Evolutionary conservation across 2,329 filamentous ascomycete species (phyloP), one percentile per base, ranked within the genome.

Genomic region (Trematosphaeria pertusa): DNA sequence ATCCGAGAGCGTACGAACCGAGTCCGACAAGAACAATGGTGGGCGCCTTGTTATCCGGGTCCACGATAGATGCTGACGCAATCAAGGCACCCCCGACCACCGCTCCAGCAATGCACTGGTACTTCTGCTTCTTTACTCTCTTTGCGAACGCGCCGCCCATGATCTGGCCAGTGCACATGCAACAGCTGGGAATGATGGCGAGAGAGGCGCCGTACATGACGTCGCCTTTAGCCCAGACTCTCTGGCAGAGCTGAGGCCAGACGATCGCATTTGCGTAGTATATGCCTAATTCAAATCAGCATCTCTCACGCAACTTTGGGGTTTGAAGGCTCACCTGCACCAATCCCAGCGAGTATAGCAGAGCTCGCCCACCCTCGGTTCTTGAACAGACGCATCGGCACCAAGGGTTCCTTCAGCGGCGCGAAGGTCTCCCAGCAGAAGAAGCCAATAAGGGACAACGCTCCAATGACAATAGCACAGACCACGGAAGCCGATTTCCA

Each of bases 401-500:
- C 14, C 14, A 33, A 15, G 14, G 31, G 31, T 14, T 33, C 31
- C 28, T 64, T 53, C n/a, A 61, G 49, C 5, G 53, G 40, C 58
- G 30, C 50, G 24, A 43, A 56, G 4, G 14, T 43, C 37, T 63
- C 60, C n/a, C 69, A 77, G 11, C 70, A 19, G 18, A 75, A 68
- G 14, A 76, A 67, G 0, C 54, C 61, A 21, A 74, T 47, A 6
- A 77, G 57, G 1, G 69, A 54, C 0, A 61, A 37, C 2, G 51
- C 52, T 4, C 75, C 74, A 18, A 75, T 55, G 3, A 74, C 46
- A 15, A 77, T 61, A 9, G 70, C 65, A 2, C 67, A 63, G 39
- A 76, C 73, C 9, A 72, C 71, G 2, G 68, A 62, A 0, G 68
- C 65, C 1, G 71, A 72, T 14, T 64, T 70, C 74, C 75, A 78